Conservation (phyloP, 1,139 yeast species). For the Candida sojae region DNA sequence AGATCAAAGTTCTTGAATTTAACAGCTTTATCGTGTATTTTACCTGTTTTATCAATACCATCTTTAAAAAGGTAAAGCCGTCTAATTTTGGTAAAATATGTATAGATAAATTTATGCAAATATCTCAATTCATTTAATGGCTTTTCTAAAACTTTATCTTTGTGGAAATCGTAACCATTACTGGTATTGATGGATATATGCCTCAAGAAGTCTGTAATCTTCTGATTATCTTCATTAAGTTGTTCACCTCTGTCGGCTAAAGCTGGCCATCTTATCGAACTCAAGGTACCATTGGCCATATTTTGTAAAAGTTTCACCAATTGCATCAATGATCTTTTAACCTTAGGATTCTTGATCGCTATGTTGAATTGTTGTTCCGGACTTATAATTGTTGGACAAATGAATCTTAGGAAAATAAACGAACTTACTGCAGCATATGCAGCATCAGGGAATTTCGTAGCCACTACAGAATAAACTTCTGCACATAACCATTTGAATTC, state of each 20-base stretch:
- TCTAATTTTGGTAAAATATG: slow-evolving; percentile 59
- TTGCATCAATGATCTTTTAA: slow-evolving; percentile 75
- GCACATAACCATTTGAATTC: slow-evolving; percentile 77
- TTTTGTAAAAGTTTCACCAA: slow-evolving; percentile 85
- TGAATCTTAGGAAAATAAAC: slow-evolving; percentile 77
- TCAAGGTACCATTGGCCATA: slow-evolving; percentile 77
- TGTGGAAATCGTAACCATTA: slow-evolving; percentile 32
- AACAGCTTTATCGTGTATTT: slow-evolving; percentile 27
- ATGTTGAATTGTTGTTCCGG: slow-evolving; percentile 69
- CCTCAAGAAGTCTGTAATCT: slow-evolving; percentile 50
- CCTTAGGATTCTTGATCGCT: slow-evolving; percentile 45
- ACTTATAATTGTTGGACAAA: slow-evolving; percentile 90
- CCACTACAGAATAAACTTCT: slow-evolving; percentile 66
- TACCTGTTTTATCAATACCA: slow-evolving; percentile 20
- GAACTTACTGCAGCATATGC: slow-evolving; percentile 81
- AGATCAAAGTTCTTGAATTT: slow-evolving; percentile 30
- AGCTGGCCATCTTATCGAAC: slow-evolving; percentile 62
- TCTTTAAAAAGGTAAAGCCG: slow-evolving; percentile 31
- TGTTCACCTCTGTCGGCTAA: slow-evolving; percentile 43
- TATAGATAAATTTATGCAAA: slow-evolving; percentile 67
- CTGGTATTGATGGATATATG: slow-evolving; percentile 18
- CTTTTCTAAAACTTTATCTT: slow-evolving; percentile 16
- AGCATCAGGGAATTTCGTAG: slow-evolving; percentile 66
- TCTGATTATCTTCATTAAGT: slow-evolving; percentile 43
- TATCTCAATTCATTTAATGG: slow-evolving; percentile 54